These are phyloP conservation scores for Chalciporus pseudorubinellus DNA, from an alignment of 768 basidiomycete species.

Conservation along the genomic window DNA sequence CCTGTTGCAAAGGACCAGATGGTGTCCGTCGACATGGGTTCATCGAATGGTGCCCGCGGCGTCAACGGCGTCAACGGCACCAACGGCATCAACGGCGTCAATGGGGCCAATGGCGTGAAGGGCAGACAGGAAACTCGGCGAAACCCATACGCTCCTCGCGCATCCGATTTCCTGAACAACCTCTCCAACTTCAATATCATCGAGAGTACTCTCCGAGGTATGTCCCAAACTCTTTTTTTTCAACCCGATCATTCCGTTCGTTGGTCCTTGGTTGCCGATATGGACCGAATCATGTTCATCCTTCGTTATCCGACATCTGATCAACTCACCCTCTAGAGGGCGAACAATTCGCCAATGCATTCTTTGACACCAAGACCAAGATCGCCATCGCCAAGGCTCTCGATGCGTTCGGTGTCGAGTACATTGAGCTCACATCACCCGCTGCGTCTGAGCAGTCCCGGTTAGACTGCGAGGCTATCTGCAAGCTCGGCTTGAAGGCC, in stretches of 20 bases:
- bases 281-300: background rate
- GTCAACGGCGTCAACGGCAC: slow-evolving; percentile 36
- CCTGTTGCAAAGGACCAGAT: slow-evolving; percentile 53
- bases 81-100: slow-evolving; percentile 36
- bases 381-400: slow-evolving; percentile 98
- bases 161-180: slow-evolving; percentile 90
- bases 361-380: slow-evolving; percentile 99
- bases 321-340: slow-evolving; percentile 61
- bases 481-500: slow-evolving; percentile 94
- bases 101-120: slow-evolving; percentile 39
- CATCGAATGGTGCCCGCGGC: slow-evolving; percentile 43
- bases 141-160: slow-evolving; percentile 89
- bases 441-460: slow-evolving; percentile 96
- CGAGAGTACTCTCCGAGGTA: slow-evolving; percentile 93
- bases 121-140: slow-evolving; percentile 41
- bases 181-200: slow-evolving; percentile 94
- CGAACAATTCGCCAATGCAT: slow-evolving; percentile 98
- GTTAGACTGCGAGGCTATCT: slow-evolving; percentile 94
- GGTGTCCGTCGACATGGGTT: slow-evolving; percentile 61
- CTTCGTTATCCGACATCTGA: background rate
- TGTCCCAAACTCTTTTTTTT: slow-evolving; percentile 21
- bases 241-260: background rate
- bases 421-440: slow-evolving; percentile 98
- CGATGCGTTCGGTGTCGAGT: slow-evolving; percentile 98
- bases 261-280: background rate